phyloP scores from a whole-genome alignment of 331 rosid species.

The Quercus phellos region DNA sequence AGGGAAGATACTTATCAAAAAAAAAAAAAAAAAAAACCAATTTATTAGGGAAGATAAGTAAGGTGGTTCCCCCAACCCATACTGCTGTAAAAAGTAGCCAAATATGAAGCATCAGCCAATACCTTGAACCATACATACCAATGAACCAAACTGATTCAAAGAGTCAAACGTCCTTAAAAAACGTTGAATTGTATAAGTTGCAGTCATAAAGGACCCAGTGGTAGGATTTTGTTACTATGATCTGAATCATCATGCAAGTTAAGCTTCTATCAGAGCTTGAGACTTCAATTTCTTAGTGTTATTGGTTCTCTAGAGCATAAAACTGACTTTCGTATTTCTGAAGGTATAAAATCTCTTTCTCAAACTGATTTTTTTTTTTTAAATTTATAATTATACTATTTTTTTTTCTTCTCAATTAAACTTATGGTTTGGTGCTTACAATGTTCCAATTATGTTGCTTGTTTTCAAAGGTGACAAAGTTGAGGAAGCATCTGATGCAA shows the following conservation, averaged over 20 bases:
- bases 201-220: not conserved
- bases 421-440: slow-evolving; percentile 15
- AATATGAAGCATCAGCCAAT: not conserved
- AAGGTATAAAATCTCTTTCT: not conserved
- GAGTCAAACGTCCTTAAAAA: not conserved
- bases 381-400: not conserved
- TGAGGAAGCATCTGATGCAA: slow-evolving; percentile 38
- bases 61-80: no score
- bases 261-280: not conserved
- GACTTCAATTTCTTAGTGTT: not conserved
- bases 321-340: no score
- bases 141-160: not conserved
- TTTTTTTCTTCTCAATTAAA: not conserved
- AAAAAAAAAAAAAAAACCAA: no score
- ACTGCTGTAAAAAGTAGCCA: not conserved
- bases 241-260: not conserved
- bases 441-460: slow-evolving; percentile 15
- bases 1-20: no score
- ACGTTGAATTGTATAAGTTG: not conserved
- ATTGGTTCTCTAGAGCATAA: not conserved
- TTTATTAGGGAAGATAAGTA: no score
- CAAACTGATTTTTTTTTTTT: not conserved
- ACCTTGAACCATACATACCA: not conserved
- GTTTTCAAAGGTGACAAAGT: slow-evolving; percentile 41
- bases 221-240: not conserved